Evolutionary conservation across 2,329 filamentous ascomycete genomes (phyloP).

Genomic region (Aspergillus sp.): DNA sequence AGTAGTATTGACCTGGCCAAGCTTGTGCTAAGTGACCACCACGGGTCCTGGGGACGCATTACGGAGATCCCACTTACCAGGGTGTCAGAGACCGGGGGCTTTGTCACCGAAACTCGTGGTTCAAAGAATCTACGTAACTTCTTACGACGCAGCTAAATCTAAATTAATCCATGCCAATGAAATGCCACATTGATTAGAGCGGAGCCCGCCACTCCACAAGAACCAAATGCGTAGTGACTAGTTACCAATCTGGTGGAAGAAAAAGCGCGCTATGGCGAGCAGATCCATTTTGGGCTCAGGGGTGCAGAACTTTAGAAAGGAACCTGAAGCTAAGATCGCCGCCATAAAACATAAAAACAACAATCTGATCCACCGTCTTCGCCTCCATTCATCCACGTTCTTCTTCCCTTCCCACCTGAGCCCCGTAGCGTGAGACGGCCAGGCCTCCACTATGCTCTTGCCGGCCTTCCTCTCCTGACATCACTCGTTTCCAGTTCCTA

Average conservation of each 20-base stretch:
- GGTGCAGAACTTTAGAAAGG: neutral
- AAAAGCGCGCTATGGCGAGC: neutral
- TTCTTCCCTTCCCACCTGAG: neutral
- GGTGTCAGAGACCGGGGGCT: no score
- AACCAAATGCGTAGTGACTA: no score
- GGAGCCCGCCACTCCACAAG: neutral
- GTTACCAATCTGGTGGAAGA: no score
- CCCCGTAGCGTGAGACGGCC: neutral
- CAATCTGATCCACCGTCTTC: conserved; percentile 1
- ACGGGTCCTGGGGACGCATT: no score
- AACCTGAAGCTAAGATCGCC: neutral
- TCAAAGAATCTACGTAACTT: conserved; percentile 3
- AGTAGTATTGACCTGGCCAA: neutral
- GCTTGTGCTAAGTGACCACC: no score
- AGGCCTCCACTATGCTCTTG: neutral
- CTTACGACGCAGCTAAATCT: conserved; percentile 11
- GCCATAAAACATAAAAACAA: neutral
- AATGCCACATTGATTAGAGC: conserved; percentile 1
- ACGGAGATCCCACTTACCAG: no score
- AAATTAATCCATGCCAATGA: conserved; percentile 5
- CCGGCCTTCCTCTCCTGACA: neutral
- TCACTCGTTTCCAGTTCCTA: neutral
- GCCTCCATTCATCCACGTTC: neutral
- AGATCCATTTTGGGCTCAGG: neutral
- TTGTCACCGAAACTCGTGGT: neutral